Evolutionary conservation across 768 basidiomycete species (phyloP).

Genomic region (Suillus hirtellus): DNA sequence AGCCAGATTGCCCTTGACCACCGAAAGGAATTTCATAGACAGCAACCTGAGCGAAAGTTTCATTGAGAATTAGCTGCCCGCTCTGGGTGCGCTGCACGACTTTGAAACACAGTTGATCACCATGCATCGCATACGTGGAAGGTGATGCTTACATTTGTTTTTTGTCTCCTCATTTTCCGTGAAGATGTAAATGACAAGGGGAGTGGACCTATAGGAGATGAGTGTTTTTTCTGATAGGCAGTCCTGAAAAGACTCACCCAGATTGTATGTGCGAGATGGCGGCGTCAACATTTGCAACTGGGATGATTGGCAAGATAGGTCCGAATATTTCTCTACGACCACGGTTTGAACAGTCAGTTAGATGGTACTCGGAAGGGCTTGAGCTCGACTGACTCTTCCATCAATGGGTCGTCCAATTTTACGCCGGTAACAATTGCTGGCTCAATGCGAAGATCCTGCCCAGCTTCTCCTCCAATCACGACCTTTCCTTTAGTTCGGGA

Average conservation of each 20-base stretch:
- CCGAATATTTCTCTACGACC: conserved; percentile 63
- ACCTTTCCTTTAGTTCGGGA: conserved; percentile 51
- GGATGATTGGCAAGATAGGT: conserved; percentile 60
- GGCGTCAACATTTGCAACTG: conserved; percentile 52
- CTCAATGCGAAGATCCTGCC: conserved; percentile 42
- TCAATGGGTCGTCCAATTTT: conserved; percentile 48
- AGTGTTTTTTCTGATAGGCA: not conserved
- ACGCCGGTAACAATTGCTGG: conserved; percentile 59
- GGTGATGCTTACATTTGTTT: conserved; percentile 23
- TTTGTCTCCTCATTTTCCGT: conserved; percentile 42
- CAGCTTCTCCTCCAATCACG: conserved; percentile 46
- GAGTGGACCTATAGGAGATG: conserved; percentile 40
- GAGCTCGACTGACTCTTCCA: conserved; percentile 46
- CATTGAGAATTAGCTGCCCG: conserved; percentile 54
- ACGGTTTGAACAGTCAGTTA: not conserved
- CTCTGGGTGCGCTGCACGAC: conserved; percentile 46
- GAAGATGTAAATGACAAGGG: conserved; percentile 61
- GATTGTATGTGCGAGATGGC: conserved; percentile 52
- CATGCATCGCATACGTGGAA: no score
- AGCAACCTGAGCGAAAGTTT: conserved; percentile 49
- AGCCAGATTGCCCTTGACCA: conserved; percentile 57
- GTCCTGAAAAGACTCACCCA: conserved; percentile 34
- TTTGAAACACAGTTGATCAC: conserved; percentile 19
- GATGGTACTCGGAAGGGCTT: not conserved
- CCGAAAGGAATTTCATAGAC: conserved; percentile 45